Evolutionary conservation across 768 basidiomycete species (phyloP), one percentile per base, ranked within the genome.

Genomic region (Amanita muscaria): DNA sequence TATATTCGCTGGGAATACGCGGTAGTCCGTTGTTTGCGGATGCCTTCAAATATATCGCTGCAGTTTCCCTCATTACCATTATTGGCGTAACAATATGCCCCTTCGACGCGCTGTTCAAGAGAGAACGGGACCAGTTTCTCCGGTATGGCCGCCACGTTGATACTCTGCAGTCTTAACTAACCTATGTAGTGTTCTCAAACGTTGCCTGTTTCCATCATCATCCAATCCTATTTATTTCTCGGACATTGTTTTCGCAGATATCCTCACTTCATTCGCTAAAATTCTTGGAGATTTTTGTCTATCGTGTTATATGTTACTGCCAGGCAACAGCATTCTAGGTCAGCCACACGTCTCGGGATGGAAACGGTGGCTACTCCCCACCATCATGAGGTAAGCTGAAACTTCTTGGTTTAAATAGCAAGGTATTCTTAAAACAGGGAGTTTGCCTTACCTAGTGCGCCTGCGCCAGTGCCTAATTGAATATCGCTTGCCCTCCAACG

Each of bases 241-340:
- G 22, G 96, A 99, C 59, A 79, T 99, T 18, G 77, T 98, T 34
- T 79, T 94, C 47, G 93, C 94, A 48, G 96, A 98, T 70, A 79
- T 98, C 49, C 76, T 93, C 56, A 99, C 96, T 2, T 97, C 93
- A 2, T 94, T 88, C 56, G 93, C 96, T 27, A 97, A 96, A 67
- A 91, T 99, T 31, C 68, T 97, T 15, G 94, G 94, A 10, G 96
- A 98, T 56, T 66, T 92, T 32, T 97, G 89, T 89, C 67, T 97
- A 34, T 90, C 88, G 4, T 53, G 83, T 14, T 80, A 75, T 58
- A 92, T 93, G 81, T 70, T 97, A n/a, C 73, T 88, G 50, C 82
- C 83, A 9, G 84, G 88, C 29, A 83, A 87, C 36, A 86, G 83
- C 51, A 68, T 93, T 32, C 64, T 88, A 15, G 61, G 67, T 14